phyloP scores from a whole-genome alignment of 2,329 filamentous ascomycete species.

The Passalora sequoiae region DNA sequence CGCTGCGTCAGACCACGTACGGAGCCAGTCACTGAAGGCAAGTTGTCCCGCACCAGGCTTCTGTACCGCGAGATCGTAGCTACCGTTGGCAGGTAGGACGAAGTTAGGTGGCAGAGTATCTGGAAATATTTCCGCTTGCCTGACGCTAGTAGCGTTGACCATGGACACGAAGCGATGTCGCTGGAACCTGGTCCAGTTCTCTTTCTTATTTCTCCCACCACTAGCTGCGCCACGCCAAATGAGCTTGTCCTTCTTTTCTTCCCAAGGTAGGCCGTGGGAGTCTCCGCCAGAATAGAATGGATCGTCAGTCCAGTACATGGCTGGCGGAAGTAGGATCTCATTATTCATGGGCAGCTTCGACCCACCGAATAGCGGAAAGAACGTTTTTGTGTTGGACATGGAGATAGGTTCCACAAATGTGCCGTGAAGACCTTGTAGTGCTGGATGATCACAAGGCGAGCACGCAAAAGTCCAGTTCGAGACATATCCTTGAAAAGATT shows the following conservation, averaged over 20 bases:
- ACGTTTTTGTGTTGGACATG: conserved; percentile 38
- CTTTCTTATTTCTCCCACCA: conserved; percentile 43
- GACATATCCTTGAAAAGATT: conserved; percentile 44
- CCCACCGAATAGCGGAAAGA: conserved; percentile 49
- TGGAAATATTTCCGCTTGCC: conserved; percentile 43
- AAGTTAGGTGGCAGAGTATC: conserved; percentile 36
- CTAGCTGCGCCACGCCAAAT: conserved; percentile 48
- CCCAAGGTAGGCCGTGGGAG: conserved; percentile 39
- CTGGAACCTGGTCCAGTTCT: conserved; percentile 68
- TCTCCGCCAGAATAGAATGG: conserved; percentile 41
- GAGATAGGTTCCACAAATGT: conserved; percentile 48
- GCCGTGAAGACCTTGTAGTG: conserved; percentile 44
- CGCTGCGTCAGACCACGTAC: conserved; percentile 38
- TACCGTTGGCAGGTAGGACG: conserved; percentile 34
- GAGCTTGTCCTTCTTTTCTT: conserved; percentile 37
- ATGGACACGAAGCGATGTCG: conserved; percentile 70
- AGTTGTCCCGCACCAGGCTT: conserved; percentile 10
- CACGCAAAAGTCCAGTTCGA: conserved; percentile 44
- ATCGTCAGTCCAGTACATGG: conserved; percentile 47
- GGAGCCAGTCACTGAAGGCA: conserved; percentile 39
- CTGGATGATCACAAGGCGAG: conserved; percentile 43
- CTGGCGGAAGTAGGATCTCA: conserved; percentile 48
- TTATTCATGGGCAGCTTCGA: conserved; percentile 49
- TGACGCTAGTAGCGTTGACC: conserved; percentile 61
- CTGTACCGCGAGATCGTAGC: conserved; percentile 36